These are phyloP conservation scores for Epichloe uncinata DNA, from an alignment of 2,329 filamentous ascomycete genomes.

Conservation along the genomic window DNA sequence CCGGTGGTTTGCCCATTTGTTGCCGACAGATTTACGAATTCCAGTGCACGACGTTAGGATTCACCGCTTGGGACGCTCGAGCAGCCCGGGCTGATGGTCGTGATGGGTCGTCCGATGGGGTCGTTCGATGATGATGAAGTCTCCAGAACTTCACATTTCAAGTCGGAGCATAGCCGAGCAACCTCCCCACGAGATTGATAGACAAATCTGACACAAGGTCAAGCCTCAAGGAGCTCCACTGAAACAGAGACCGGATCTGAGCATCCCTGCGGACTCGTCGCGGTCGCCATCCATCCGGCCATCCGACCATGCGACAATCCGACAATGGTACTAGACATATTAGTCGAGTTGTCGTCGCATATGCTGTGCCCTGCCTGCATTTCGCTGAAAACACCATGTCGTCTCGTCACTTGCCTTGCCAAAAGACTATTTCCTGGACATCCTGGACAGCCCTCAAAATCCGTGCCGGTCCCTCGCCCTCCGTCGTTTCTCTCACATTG, in stretches of 20 bases:
- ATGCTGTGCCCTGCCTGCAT: neutral
- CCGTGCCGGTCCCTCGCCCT: neutral
- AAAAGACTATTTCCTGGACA: neutral
- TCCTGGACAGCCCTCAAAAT: neutral
- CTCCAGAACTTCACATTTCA: too few species aligned
- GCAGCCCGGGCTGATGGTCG: too few species aligned
- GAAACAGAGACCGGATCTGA: conserved; percentile 1
- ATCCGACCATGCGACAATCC: neutral
- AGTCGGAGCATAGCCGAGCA: too few species aligned
- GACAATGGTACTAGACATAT: neutral
- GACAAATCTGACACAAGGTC: too few species aligned
- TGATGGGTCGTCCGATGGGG: too few species aligned
- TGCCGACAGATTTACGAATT: too few species aligned
- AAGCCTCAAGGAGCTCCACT: neutral
- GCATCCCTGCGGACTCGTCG: neutral
- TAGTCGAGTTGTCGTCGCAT: neutral
- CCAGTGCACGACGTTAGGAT: too few species aligned
- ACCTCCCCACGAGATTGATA: too few species aligned
- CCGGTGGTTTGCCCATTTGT: too few species aligned
- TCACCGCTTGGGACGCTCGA: too few species aligned
- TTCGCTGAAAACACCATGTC: neutral
- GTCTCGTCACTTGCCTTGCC: neutral
- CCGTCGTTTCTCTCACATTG: neutral
- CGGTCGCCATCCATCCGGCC: neutral
- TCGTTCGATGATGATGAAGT: too few species aligned